These are phyloP conservation scores for Cladosporium sp. DNA, from an alignment of 2,329 filamentous ascomycete genomes.

Conservation along the genomic window DNA sequence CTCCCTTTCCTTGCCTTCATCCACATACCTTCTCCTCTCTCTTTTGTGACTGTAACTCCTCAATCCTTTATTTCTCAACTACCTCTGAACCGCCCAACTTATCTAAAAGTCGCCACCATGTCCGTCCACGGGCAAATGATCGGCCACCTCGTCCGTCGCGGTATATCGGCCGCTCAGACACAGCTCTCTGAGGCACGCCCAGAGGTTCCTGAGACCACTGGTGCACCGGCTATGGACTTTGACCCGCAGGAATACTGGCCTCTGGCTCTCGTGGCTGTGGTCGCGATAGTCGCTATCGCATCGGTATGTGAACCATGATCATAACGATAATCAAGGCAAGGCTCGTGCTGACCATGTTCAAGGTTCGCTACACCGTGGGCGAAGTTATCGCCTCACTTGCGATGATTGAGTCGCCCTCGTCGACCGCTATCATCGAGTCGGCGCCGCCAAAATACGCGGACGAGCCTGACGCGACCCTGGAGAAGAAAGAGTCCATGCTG, in stretches of 20 bases:
- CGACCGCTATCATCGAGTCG: constrained; percentile 43
- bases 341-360: constrained; percentile 9
- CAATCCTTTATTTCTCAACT: too few species aligned
- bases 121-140: constrained; percentile 33
- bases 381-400: constrained; percentile 57
- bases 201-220: constrained; percentile 15
- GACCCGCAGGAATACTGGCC: constrained; percentile 25
- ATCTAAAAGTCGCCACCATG: constrained; percentile 31
- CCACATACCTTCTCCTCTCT: too few species aligned
- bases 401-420: constrained; percentile 58
- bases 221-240: constrained; percentile 21
- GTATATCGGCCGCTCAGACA: constrained; percentile 26
- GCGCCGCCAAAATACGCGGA: constrained; percentile 45
- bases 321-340: not conserved
- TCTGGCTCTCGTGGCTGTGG: constrained; percentile 32
- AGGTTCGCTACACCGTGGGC: constrained; percentile 53
- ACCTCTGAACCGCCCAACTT: too few species aligned
- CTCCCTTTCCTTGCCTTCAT: too few species aligned
- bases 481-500: constrained; percentile 24
- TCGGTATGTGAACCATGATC: constrained; percentile 31
- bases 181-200: constrained; percentile 20
- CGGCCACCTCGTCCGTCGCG: constrained; percentile 30
- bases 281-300: constrained; percentile 38
- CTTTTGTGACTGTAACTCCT: too few species aligned
- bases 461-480: constrained; percentile 43